These are phyloP conservation scores for Stagonosporopsis rhizophila DNA, from an alignment of 2,329 filamentous ascomycete genomes.

Conservation along the genomic window DNA sequence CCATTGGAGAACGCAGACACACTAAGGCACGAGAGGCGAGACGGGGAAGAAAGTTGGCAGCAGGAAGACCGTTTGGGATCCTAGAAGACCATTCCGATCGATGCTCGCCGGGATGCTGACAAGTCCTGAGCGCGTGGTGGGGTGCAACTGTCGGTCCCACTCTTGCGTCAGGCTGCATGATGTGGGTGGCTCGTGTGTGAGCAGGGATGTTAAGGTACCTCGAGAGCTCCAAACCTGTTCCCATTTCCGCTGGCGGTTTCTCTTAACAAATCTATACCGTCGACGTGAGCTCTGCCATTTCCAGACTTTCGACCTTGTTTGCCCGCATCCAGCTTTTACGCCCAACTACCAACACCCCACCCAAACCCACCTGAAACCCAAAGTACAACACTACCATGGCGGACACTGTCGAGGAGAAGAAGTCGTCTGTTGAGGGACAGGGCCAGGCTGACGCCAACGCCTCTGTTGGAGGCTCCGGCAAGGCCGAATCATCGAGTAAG, in stretches of 20 bases:
- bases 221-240: conserved; percentile 48
- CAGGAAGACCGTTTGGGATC: conserved; percentile 9
- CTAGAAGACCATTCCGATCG: conserved; percentile 15
- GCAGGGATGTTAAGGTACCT: conserved; percentile 42
- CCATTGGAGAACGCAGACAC: conserved; percentile 6
- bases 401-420: conserved; percentile 49
- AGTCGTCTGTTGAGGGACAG: conserved; percentile 47
- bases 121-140: conserved; percentile 43
- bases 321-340: conserved; percentile 19
- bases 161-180: conserved; percentile 49
- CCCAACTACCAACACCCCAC: not conserved
- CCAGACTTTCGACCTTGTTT: conserved; percentile 25
- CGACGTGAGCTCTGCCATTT: conserved; percentile 24
- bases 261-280: conserved; percentile 43
- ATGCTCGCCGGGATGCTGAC: conserved; percentile 38
- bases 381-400: conserved; percentile 44
- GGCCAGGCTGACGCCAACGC: conserved; percentile 48
- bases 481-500: conserved; percentile 51
- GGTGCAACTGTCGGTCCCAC: conserved; percentile 35
- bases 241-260: conserved; percentile 34
- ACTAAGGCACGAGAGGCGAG: conserved; percentile 5
- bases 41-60: conserved; percentile 13
- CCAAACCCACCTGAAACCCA: conserved; percentile 7
- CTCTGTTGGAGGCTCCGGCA: conserved; percentile 46
- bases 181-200: conserved; percentile 42